phyloP scores from a whole-genome alignment of 495 filamentous ascomycete species.

The Wilcoxina mikolae region DNA sequence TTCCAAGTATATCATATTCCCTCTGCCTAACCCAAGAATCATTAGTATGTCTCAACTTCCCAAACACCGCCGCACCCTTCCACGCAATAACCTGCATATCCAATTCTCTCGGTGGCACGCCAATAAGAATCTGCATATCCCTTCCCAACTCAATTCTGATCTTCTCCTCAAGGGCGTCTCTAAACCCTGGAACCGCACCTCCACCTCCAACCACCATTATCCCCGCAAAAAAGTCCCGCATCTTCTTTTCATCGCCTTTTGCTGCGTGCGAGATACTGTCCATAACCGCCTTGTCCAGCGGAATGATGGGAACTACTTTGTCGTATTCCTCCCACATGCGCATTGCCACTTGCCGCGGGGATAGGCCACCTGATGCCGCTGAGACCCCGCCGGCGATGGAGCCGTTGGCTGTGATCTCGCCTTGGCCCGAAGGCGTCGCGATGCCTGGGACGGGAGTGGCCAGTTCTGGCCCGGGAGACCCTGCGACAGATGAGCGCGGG shows the following conservation, averaged over 20 bases:
- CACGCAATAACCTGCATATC: constrained; percentile 90
- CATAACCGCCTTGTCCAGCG: constrained; percentile 79
- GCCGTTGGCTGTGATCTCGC: constrained; percentile 32
- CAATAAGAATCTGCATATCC: constrained; percentile 50
- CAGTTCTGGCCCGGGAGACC: constrained; percentile 68
- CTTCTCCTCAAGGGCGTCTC: constrained; percentile 62
- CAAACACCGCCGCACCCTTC: constrained; percentile 97
- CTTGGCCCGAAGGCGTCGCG: constrained; percentile 37
- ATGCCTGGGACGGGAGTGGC: constrained; percentile 52
- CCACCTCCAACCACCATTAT: constrained; percentile 96
- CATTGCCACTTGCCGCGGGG: constrained; percentile 36
- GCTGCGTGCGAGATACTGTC: constrained; percentile 75
- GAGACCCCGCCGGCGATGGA: constrained; percentile 28
- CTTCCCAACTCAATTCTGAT: constrained; percentile 56
- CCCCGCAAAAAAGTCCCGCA: constrained; percentile 75
- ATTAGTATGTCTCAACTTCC: constrained; percentile 69
- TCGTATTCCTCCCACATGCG: constrained; percentile 47
- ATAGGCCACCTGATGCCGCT: constrained; percentile 31
- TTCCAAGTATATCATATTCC: constrained; percentile 80
- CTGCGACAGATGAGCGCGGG: constrained; percentile 68
- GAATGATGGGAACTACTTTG: constrained; percentile 59
- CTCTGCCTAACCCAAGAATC: constrained; percentile 82
- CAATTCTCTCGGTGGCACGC: constrained; percentile 73
- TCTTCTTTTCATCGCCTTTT: constrained; percentile 77
- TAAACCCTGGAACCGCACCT: constrained; percentile 61